Conservation (phyloP, 2,329 filamentous ascomycete genomes). For the Cladosporium sp. region DNA sequence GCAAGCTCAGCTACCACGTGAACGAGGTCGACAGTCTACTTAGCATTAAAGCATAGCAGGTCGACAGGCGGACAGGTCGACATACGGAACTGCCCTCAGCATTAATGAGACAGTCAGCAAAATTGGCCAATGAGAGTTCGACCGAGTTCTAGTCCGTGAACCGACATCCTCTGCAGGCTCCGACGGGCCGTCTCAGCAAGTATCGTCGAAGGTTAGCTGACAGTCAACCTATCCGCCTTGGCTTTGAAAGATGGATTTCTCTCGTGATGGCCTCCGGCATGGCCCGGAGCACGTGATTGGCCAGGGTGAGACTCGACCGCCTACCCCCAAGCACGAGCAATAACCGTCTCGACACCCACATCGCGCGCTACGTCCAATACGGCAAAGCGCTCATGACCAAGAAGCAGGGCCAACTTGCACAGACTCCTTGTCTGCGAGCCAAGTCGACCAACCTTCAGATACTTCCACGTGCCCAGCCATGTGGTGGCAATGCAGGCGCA, state of each 20-base stretch:
- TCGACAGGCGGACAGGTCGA: slow-evolving; percentile 4
- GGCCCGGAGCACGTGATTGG: slow-evolving; percentile 4
- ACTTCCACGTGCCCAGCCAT: slow-evolving; percentile 12
- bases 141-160: not conserved
- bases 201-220: slow-evolving; percentile 1
- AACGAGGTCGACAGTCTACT: slow-evolving; percentile 5
- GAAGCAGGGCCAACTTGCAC: slow-evolving; percentile 12
- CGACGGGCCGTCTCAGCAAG: slow-evolving; percentile 1
- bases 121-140: not conserved
- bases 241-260: not conserved
- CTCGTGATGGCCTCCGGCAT: slow-evolving; percentile 3
- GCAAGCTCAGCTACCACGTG: not conserved
- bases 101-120: not conserved
- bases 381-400: slow-evolving; percentile 7
- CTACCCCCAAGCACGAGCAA: slow-evolving; percentile 1
- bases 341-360: not conserved
- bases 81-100: not conserved
- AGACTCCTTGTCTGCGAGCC: slow-evolving; percentile 18
- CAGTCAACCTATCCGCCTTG: slow-evolving; percentile 15
- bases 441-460: slow-evolving; percentile 14
- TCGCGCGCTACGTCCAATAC: not conserved
- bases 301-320: slow-evolving; percentile 2
- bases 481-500: not conserved
- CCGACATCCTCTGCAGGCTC: not conserved
- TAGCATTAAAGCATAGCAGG: not conserved